A percentile compares a stretch with the other conserved stretches of the same genome.
phyloP scores from a whole-genome alignment of 2,329 filamentous ascomycete genomes.

The Pestalotiopsis fici region DNA sequence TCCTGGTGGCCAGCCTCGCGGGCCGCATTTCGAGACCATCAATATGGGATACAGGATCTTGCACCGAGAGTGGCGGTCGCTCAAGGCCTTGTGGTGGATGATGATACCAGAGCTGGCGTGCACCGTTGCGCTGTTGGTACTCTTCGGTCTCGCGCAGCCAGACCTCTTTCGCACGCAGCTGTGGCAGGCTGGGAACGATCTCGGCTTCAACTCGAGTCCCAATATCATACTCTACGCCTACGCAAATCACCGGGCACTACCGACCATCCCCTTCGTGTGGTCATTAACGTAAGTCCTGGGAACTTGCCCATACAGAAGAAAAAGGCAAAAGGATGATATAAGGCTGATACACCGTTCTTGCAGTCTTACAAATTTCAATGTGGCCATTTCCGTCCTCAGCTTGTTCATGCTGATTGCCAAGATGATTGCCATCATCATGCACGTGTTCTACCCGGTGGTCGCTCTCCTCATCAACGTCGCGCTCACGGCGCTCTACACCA shows the following conservation, averaged over 20 bases:
- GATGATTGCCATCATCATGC: conserved; percentile 69
- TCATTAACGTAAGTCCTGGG: conserved; percentile 62
- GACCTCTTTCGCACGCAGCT: conserved; percentile 71
- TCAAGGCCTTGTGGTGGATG: conserved; percentile 60
- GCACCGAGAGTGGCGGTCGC: conserved; percentile 59
- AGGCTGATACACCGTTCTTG: neutral
- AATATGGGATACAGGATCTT: conserved; percentile 56
- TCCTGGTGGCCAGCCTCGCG: neutral
- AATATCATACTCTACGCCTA: conserved; percentile 70
- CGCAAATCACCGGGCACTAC: conserved; percentile 67
- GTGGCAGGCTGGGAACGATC: conserved; percentile 71
- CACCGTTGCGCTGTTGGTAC: conserved; percentile 65
- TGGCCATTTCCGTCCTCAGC: conserved; percentile 73
- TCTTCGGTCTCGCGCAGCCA: conserved; percentile 74
- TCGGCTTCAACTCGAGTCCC: conserved; percentile 76
- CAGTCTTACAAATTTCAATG: conserved; percentile 75
- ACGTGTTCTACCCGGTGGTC: conserved; percentile 68
- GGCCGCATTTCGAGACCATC: neutral
- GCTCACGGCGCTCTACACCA: conserved; percentile 63
- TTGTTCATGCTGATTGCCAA: conserved; percentile 77
- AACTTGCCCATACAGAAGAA: neutral
- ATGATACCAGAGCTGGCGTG: conserved; percentile 67
- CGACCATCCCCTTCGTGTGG: conserved; percentile 70
- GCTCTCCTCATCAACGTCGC: conserved; percentile 58
- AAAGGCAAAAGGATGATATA: neutral